phyloP scores from a whole-genome alignment of 2,329 filamentous ascomycete genomes.

The Mariannaea sp. region DNA sequence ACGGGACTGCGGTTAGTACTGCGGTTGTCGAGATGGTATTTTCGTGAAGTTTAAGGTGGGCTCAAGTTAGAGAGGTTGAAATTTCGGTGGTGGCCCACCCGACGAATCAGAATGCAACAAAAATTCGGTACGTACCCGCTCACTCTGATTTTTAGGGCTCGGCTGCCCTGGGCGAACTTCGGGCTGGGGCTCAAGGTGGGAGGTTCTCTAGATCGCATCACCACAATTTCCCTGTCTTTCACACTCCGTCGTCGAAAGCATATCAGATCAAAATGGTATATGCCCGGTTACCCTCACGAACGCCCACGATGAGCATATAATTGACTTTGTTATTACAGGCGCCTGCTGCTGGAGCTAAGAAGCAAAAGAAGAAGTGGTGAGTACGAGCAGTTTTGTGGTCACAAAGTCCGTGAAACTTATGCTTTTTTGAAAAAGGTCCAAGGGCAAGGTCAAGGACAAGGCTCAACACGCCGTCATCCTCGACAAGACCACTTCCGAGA shows the following conservation, averaged over 20 bases:
- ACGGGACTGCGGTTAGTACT: slow-evolving; percentile 46
- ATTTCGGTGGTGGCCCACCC: slow-evolving; percentile 44
- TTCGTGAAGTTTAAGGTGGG: slow-evolving; percentile 44
- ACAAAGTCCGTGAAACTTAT: slow-evolving; percentile 26
- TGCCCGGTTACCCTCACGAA: slow-evolving; percentile 19
- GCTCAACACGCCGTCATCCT: slow-evolving; percentile 98
- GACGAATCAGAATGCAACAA: slow-evolving; percentile 44
- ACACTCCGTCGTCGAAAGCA: slow-evolving; percentile 48
- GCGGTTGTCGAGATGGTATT: slow-evolving; percentile 47
- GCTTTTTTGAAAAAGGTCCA: slow-evolving; percentile 42
- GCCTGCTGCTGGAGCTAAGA: slow-evolving; percentile 54
- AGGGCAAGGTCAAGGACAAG: slow-evolving; percentile 97
- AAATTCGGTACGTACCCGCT: slow-evolving; percentile 38
- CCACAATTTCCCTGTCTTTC: slow-evolving; percentile 40
- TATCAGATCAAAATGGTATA: slow-evolving; percentile 53
- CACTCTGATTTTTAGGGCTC: slow-evolving; percentile 46
- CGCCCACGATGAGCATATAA: slow-evolving; percentile 23
- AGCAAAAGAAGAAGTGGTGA: slow-evolving; percentile 58
- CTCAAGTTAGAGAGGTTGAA: slow-evolving; percentile 41
- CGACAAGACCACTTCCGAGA: slow-evolving; percentile 96
- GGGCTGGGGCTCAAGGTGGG: slow-evolving; percentile 38
- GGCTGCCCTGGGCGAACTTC: slow-evolving; percentile 47
- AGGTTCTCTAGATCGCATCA: slow-evolving; percentile 37
- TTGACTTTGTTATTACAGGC: slow-evolving; percentile 42
- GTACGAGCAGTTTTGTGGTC: slow-evolving; percentile 27